These are phyloP conservation scores for Chrysopogon serrulatus DNA, from an alignment of 176 grass and related monocot genomes.

Conservation along the genomic window DNA sequence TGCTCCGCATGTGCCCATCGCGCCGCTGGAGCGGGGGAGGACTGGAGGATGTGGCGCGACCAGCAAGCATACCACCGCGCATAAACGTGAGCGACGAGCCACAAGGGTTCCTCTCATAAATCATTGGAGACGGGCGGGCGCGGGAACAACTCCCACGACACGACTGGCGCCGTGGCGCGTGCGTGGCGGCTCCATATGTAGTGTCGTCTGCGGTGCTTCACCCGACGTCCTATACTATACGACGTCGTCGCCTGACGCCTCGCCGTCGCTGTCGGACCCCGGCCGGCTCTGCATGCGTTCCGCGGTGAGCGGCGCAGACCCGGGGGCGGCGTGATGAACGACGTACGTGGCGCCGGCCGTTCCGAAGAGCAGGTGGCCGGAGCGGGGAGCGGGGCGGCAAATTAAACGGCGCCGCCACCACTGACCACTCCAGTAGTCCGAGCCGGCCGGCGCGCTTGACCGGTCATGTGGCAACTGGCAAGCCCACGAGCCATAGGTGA, in stretches of 20 bases:
- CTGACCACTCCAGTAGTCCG: background rate
- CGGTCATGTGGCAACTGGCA: no score
- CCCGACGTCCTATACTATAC: no score
- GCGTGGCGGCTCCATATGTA: no score
- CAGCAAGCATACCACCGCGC: no score
- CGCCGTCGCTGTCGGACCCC: background rate
- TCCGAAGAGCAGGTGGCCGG: no score
- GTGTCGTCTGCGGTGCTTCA: no score
- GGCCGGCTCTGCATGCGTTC: background rate
- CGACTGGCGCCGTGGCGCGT: no score
- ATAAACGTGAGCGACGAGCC: background rate
- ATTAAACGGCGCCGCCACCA: slow-evolving; percentile 2
- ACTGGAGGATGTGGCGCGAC: background rate
- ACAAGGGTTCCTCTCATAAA: background rate
- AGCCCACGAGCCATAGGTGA: no score
- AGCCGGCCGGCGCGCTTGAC: background rate
- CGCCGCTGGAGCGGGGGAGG: no score
- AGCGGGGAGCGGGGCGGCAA: background rate
- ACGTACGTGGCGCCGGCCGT: no score
- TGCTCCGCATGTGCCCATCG: background rate
- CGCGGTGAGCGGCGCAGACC: no score
- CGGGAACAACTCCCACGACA: no score
- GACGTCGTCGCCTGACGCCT: background rate
- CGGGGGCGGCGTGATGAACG: background rate
- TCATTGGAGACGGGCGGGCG: background rate